These are phyloP conservation scores for Metschnikowia colocasiae DNA, from an alignment of 805 yeast species.

Conservation along the genomic window DNA sequence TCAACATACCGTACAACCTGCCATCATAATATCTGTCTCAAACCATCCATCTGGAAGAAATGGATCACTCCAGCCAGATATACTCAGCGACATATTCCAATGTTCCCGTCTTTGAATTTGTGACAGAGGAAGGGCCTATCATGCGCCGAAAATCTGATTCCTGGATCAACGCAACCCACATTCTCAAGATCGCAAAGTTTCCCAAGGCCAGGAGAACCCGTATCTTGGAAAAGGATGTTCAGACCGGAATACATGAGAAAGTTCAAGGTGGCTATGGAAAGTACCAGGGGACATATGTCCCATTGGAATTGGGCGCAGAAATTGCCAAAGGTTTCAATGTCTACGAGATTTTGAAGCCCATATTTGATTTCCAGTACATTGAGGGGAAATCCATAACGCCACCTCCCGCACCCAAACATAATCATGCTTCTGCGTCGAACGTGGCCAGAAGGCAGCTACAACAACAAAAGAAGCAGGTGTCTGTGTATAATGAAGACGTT, in stretches of 20 bases:
- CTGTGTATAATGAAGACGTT: slow-evolving; percentile 3
- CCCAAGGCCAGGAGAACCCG: slow-evolving; percentile 63
- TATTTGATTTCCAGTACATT: slow-evolving; percentile 56
- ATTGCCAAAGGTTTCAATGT: slow-evolving; percentile 40
- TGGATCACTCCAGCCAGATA: slow-evolving; percentile 25
- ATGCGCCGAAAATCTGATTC: slow-evolving; percentile 64
- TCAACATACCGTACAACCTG: not conserved
- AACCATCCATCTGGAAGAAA: not conserved
- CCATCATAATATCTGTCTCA: not conserved
- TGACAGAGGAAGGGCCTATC: slow-evolving; percentile 64
- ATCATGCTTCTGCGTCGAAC: slow-evolving; percentile 44
- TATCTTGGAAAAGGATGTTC: slow-evolving; percentile 60
- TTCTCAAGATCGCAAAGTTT: slow-evolving; percentile 62
- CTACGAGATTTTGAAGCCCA: slow-evolving; percentile 54
- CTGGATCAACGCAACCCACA: slow-evolving; percentile 70
- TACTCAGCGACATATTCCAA: slow-evolving; percentile 76
- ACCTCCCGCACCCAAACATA: slow-evolving; percentile 47
- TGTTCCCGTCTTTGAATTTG: slow-evolving; percentile 65
- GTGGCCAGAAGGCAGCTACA: slow-evolving; percentile 30
- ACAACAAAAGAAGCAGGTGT: slow-evolving; percentile 13
- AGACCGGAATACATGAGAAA: slow-evolving; percentile 62
- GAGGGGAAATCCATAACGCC: slow-evolving; percentile 43
- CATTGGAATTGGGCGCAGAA: slow-evolving; percentile 38
- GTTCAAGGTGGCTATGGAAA: slow-evolving; percentile 75
- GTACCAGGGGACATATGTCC: slow-evolving; percentile 52